phyloP scores from a whole-genome alignment of 2,329 filamentous ascomycete genomes.

The Penicillium brasilianum region DNA sequence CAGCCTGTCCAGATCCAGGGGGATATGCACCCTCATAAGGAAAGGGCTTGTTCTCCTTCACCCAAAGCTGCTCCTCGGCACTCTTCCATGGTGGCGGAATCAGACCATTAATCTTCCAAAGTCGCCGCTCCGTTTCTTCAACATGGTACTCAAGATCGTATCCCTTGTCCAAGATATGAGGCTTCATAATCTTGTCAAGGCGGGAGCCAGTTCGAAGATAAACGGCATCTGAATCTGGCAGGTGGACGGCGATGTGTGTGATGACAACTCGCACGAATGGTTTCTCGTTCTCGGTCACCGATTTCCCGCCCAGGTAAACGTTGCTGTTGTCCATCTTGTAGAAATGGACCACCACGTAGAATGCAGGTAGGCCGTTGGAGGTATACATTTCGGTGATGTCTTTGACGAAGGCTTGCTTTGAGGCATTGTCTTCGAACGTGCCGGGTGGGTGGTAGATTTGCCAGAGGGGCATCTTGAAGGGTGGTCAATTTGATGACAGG shows the following conservation, averaged over 20 bases:
- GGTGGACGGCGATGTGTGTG: constrained; percentile 24
- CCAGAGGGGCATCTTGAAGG: constrained; percentile 25
- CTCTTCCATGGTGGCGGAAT: constrained; percentile 27
- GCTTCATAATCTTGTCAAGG: constrained; percentile 25
- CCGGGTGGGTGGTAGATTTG: constrained; percentile 28
- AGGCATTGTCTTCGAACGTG: constrained; percentile 16
- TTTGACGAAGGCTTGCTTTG: constrained; percentile 26
- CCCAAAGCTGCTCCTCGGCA: constrained; percentile 21
- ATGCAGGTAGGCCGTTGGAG: constrained; percentile 31
- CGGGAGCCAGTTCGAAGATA: constrained; percentile 14
- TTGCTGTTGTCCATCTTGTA: constrained; percentile 16
- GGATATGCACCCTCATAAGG: constrained; percentile 22
- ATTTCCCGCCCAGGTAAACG: constrained; percentile 21
- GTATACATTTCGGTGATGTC: constrained; percentile 36
- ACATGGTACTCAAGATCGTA: constrained; percentile 33
- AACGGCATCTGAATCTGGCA: constrained; percentile 12
- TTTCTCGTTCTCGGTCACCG: background rate
- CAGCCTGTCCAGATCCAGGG: background rate
- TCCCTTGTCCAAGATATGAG: constrained; percentile 24
- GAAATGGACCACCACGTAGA: constrained; percentile 40
- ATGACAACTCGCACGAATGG: constrained; percentile 30
- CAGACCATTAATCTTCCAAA: constrained; percentile 34
- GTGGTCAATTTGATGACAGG: background rate
- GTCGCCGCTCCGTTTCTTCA: constrained; percentile 25
- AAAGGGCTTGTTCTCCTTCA: constrained; percentile 17